Conservation (phyloP, 106 monocot species). For the Allium fistulosum region DNA sequence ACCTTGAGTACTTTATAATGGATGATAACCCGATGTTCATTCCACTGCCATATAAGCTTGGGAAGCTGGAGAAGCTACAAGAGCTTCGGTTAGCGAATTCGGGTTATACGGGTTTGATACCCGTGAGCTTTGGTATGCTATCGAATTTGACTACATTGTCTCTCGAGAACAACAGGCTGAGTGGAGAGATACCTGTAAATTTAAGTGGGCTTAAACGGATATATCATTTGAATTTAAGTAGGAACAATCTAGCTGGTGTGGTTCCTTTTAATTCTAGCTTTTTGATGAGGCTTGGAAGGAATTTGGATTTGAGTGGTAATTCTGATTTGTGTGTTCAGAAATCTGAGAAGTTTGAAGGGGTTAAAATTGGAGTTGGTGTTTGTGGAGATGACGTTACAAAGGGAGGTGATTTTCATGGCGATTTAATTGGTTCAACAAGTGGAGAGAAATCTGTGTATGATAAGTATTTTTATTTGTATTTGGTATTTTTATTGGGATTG, state of each 20-base stretch:
- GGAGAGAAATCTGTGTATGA: background rate
- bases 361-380: constrained; percentile 25
- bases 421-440: background rate
- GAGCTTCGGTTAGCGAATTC: constrained; percentile 81
- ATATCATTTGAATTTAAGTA: constrained; percentile 83
- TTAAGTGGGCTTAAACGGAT: constrained; percentile 42
- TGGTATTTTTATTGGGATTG: background rate
- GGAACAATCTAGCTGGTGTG: constrained; percentile 57
- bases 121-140: constrained; percentile 43
- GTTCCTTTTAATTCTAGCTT: constrained; percentile 62
- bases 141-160: constrained; percentile 70
- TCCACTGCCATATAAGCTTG: constrained; percentile 52
- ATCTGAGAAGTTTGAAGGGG: constrained; percentile 11
- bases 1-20: constrained; percentile 80
- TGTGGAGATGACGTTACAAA: constrained; percentile 16
- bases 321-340: constrained; percentile 50
- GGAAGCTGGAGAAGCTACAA: constrained; percentile 47
- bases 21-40: constrained; percentile 63
- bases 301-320: constrained; percentile 78
- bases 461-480: background rate
- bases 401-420: background rate
- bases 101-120: constrained; percentile 64
- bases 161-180: constrained; percentile 62
- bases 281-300: constrained; percentile 63
- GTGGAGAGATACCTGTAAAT: constrained; percentile 47